phyloP scores from a whole-genome alignment of 2,329 filamentous ascomycete species.

The Monilinia laxa region DNA sequence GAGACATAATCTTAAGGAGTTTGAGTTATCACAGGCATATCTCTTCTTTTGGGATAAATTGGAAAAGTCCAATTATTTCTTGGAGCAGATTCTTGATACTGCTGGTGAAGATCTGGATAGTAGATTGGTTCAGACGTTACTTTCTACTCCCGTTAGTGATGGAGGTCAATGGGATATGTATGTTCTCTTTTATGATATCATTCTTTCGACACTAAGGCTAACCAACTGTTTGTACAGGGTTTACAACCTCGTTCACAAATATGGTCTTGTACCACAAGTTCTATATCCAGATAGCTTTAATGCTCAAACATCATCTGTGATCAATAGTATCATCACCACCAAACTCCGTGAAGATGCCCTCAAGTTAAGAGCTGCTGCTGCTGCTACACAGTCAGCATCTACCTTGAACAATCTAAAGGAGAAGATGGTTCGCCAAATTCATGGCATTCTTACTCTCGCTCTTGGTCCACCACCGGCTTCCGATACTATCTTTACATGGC shows the following conservation, averaged over 20 bases:
- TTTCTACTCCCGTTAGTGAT: slow-evolving; percentile 69
- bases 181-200: not conserved
- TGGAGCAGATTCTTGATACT: slow-evolving; percentile 80
- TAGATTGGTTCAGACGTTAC: slow-evolving; percentile 68
- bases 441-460: slow-evolving; percentile 77
- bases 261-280: slow-evolving; percentile 79
- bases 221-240: slow-evolving; percentile 47
- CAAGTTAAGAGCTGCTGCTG: slow-evolving; percentile 63
- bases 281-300: slow-evolving; percentile 83
- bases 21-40: slow-evolving; percentile 85
- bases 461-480: slow-evolving; percentile 76
- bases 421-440: slow-evolving; percentile 76
- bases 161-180: slow-evolving; percentile 86
- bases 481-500: slow-evolving; percentile 72
- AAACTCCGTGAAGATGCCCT: slow-evolving; percentile 85
- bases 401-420: slow-evolving; percentile 53
- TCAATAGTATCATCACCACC: slow-evolving; percentile 75
- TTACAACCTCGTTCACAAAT: slow-evolving; percentile 80
- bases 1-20: slow-evolving; percentile 71
- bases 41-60: slow-evolving; percentile 94
- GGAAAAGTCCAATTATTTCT: slow-evolving; percentile 86
- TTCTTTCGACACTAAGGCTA: not conserved
- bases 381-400: slow-evolving; percentile 34
- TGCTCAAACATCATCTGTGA: slow-evolving; percentile 65
- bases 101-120: slow-evolving; percentile 68